phyloP scores from a whole-genome alignment of 306 rosid genomes.

The Pyrus communis region DNA sequence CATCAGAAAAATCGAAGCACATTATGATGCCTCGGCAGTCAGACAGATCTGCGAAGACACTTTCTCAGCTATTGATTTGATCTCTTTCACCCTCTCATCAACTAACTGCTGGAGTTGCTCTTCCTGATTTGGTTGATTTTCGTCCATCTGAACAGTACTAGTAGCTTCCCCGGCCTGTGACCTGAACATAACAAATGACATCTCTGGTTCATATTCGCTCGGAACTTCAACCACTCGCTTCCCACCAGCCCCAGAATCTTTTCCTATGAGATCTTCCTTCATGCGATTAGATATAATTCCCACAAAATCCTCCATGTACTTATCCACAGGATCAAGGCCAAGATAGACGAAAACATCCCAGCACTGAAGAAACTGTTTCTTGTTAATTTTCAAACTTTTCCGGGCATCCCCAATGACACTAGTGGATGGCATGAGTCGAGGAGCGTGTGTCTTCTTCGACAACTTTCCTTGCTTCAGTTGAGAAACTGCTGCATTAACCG shows the following conservation, averaged over 20 bases:
- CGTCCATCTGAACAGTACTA: slow-evolving; percentile 42
- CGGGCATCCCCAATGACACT: slow-evolving; percentile 49
- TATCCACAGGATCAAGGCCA: slow-evolving; percentile 51
- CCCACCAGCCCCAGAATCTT: slow-evolving; percentile 57
- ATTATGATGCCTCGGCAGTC: not conserved
- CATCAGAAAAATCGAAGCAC: not conserved
- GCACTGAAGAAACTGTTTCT: slow-evolving; percentile 78
- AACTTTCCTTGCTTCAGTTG: slow-evolving; percentile 53
- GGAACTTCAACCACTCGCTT: slow-evolving; percentile 62
- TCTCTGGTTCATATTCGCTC: slow-evolving; percentile 39
- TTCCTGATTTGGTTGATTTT: slow-evolving; percentile 51
- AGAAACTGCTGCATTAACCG: slow-evolving; percentile 45
- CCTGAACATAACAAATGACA: slow-evolving; percentile 71
- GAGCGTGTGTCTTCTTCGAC: slow-evolving; percentile 60
- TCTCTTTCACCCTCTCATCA: slow-evolving; percentile 62
- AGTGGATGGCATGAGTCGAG: slow-evolving; percentile 53
- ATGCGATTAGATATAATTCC: slow-evolving; percentile 52
- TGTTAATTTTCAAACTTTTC: slow-evolving; percentile 64
- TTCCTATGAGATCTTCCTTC: slow-evolving; percentile 75
- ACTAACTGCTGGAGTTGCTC: slow-evolving; percentile 69
- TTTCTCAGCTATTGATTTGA: slow-evolving; percentile 63
- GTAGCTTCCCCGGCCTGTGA: slow-evolving; percentile 34
- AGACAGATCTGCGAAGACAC: slow-evolving; percentile 23
- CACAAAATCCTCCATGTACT: slow-evolving; percentile 58
- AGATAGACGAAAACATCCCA: slow-evolving; percentile 88